Evolutionary conservation across 192 early-diverging fungal genomes (phyloP), one percentile per base, ranked within the genome.

Genomic region (Mortierella antarctica): DNA sequence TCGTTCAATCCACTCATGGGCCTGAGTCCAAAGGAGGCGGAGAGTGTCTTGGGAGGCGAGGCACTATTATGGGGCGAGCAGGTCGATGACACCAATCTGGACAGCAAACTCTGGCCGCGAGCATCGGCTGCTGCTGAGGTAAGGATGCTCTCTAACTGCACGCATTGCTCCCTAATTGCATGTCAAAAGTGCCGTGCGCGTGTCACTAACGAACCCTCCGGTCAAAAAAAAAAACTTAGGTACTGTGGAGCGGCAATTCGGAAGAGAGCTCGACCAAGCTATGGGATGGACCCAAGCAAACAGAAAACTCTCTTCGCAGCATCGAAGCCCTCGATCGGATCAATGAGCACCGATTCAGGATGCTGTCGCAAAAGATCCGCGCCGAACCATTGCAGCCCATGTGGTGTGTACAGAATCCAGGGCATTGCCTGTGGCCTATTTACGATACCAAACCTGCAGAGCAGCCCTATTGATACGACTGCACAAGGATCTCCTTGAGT

Each of bases 331-430:
- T 89, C 39, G 76, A 86, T 44, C 79, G 93, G 40, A 86, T 95
- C 67, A 88, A 90, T 70, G 88, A 92, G 73, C 89, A 90, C 82
- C 89, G 93, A 8, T 93, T 91, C 87, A 84, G 92, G 57, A 82
- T 93, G 78, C 83, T 93, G 8, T 82, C 77, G 4, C 86, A 93
- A 49, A 91, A 91, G 2, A 91, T 92, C 60, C 63, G 60, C 17
- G 91, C 92, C 3, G 90, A 91, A 64, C 89, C 92, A 18, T 57
- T 95, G 57, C 93, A 95, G 80, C 92, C 92, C 14, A 85, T 93
- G 41, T 93, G 92, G 92, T 93, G 91, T 70, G 90, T 87, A 1
- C 85, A 88, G 67, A 79, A 91, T 73, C 90, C 89, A 7, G 75
- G 68, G 5, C 75, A 78, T 40, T 78, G 75, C 13, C 41, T 71